Evolutionary conservation across 179 eudicot genomes (phyloP), one percentile per base, ranked within the genome.

Genomic region (Dionaea muscipula): DNA sequence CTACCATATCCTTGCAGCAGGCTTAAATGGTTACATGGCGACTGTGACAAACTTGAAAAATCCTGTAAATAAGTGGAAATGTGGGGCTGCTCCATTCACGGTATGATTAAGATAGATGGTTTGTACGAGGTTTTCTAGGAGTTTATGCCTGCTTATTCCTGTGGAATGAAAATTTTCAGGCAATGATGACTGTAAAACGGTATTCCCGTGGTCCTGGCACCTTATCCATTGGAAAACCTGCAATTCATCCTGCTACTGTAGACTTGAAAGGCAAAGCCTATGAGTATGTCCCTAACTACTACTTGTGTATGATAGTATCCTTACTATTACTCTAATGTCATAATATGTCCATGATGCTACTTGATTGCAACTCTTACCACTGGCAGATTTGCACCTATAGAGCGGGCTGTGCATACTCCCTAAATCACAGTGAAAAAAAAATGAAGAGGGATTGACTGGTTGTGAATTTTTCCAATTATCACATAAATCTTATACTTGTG

Each of bases 61-160:
- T 59, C 89, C 94, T 22, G 74, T 75, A 41, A 81, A 82, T 65
- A 84, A 84, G 70, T 91, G 98, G 98, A 75, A 80, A 25, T 91
- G 98, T 68, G 98, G 98, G 58, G 98, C 98, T 58, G 94, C 98
- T 74, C 98, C 98, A 20, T 79, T 87, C 53, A 80, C 98, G n/a
- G 98, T 91, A 81, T 7, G 82, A 25, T 64, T 54, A 48, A 36
- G 49, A 11, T 39, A 23, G 26, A 50, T 33, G 22, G 55, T 14
- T 22, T 26, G 4, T 18, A n/a, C 50, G 40, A 18, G 25, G 15
- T 31, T 45, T 53, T 17, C 9, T 43, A 20, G 21, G 2, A 43
- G 19, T 43, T n/a, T 3, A 15, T 39, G 44, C 1, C 4, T 39
- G 18, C 14, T 1, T 12, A 39, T n/a, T 14, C n/a, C 12, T 2